Conservation (phyloP, 192 early-diverging fungal genomes). For the Mycoemilia scoparia region DNA sequence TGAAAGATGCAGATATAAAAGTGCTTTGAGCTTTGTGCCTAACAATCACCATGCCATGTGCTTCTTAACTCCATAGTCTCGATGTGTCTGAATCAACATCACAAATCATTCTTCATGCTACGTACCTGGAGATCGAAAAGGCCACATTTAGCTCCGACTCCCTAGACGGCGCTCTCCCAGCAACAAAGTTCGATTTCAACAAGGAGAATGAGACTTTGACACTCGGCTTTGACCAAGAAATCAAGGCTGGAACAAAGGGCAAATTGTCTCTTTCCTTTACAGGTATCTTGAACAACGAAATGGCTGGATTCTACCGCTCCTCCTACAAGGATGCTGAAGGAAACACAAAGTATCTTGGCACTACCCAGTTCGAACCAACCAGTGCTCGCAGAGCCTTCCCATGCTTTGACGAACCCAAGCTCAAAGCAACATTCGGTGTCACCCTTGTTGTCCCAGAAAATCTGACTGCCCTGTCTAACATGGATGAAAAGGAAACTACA, state of each 20-base stretch:
- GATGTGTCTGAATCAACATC: too few species aligned
- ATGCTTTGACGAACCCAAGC: constrained; percentile 93
- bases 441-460: constrained; percentile 58
- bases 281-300: constrained; percentile 61
- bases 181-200: constrained; percentile 8
- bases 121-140: constrained; percentile 41
- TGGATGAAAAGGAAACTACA: constrained; percentile 35
- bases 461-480: constrained; percentile 80
- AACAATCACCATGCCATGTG: too few species aligned
- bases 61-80: too few species aligned
- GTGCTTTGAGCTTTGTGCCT: too few species aligned
- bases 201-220: constrained; percentile 28
- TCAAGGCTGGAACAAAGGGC: constrained; percentile 30
- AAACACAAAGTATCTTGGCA: constrained; percentile 51
- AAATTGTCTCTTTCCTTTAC: constrained; percentile 39
- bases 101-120: constrained; percentile 45
- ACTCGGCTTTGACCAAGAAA: constrained; percentile 37
- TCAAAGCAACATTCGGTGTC: constrained; percentile 90
- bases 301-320: constrained; percentile 89
- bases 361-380: constrained; percentile 91
- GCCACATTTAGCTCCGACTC: constrained; percentile 28
- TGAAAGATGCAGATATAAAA: too few species aligned
- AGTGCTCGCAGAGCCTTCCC: constrained; percentile 83
- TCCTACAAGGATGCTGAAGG: constrained; percentile 48
- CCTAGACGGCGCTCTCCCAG: constrained; percentile 9